Evolutionary conservation across 2,329 filamentous ascomycete species (phyloP).

Genomic region (Alternaria alternata): DNA sequence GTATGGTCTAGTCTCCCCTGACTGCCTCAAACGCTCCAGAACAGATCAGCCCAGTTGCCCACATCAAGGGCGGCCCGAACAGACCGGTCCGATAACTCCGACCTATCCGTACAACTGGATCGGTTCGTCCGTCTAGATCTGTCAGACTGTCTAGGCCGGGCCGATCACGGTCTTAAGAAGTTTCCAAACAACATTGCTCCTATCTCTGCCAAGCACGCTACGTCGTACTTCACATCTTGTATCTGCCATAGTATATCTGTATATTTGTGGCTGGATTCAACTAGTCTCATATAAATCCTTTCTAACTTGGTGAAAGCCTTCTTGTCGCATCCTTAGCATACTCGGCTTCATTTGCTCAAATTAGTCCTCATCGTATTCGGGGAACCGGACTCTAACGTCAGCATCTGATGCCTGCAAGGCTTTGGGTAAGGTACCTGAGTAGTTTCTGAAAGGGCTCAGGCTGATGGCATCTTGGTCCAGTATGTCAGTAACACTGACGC

Average conservation of each 20-base stretch:
- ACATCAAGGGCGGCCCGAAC: neutral
- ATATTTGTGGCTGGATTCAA: accelerated
- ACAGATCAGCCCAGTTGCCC: neutral
- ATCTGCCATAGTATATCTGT: neutral
- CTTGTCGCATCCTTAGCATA: neutral
- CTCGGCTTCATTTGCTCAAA: neutral
- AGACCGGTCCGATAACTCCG: neutral
- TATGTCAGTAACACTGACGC: too few species aligned
- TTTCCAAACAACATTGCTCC: neutral
- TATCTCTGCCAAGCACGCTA: neutral
- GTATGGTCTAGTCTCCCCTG: neutral
- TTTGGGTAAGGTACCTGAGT: neutral
- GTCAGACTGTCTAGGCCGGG: neutral
- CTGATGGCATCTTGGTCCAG: neutral
- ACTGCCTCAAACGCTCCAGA: neutral
- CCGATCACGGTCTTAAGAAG: neutral
- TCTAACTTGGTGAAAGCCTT: neutral
- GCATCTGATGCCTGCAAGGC: neutral
- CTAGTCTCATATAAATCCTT: neutral
- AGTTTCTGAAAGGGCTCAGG: neutral
- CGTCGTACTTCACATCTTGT: neutral
- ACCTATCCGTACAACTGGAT: neutral
- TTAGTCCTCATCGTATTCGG: neutral
- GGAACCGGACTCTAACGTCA: neutral
- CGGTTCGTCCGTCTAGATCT: neutral